phyloP scores from a whole-genome alignment of 257 asterid species.

The Leptodermis oblonga region DNA sequence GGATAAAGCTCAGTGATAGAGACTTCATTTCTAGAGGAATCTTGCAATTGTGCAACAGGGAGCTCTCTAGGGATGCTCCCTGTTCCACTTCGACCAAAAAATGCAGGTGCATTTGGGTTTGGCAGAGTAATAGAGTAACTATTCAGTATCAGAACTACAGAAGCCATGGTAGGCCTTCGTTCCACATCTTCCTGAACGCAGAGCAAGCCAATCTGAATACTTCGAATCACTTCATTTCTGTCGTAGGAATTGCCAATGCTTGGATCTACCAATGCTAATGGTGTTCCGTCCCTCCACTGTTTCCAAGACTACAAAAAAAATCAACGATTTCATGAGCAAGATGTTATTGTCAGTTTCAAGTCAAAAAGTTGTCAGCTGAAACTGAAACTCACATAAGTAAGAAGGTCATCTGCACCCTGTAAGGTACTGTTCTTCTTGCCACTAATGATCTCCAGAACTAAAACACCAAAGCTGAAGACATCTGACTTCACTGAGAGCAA shows the following conservation, averaged over 20 bases:
- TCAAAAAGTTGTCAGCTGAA: too few relatives aligned
- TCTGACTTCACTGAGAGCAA: slow-evolving; percentile 21
- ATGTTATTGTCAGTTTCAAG: background rate
- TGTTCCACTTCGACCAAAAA: slow-evolving; percentile 1
- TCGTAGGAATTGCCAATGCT: slow-evolving; percentile 5
- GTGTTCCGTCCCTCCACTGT: slow-evolving; percentile 20
- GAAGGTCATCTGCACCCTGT: slow-evolving; percentile 9
- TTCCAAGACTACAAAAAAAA: slow-evolving; percentile 22
- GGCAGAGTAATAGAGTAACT: background rate
- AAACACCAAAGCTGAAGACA: slow-evolving; percentile 28
- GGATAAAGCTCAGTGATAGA: slow-evolving; percentile 7
- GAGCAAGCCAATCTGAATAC: slow-evolving; percentile 25
- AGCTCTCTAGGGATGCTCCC: background rate
- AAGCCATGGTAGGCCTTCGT: slow-evolving; percentile 30
- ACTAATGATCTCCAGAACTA: slow-evolving; percentile 24
- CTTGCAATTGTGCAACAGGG: too few relatives aligned
- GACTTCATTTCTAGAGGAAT: background rate
- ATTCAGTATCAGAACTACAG: slow-evolving; percentile 23
- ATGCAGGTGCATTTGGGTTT: slow-evolving; percentile 21
- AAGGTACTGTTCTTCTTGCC: slow-evolving; percentile 16
- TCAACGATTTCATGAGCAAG: too few relatives aligned
- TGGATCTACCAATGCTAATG: slow-evolving; percentile 24
- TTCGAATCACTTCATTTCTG: slow-evolving; percentile 17
- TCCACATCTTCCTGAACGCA: slow-evolving; percentile 30
- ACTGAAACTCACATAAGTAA: slow-evolving; percentile 19